Percentiles rank a stretch among this genome's conserved stretches.
Conservation (phyloP, 2,329 filamentous ascomycete species). For the Microdochium bolleyi region DNA sequence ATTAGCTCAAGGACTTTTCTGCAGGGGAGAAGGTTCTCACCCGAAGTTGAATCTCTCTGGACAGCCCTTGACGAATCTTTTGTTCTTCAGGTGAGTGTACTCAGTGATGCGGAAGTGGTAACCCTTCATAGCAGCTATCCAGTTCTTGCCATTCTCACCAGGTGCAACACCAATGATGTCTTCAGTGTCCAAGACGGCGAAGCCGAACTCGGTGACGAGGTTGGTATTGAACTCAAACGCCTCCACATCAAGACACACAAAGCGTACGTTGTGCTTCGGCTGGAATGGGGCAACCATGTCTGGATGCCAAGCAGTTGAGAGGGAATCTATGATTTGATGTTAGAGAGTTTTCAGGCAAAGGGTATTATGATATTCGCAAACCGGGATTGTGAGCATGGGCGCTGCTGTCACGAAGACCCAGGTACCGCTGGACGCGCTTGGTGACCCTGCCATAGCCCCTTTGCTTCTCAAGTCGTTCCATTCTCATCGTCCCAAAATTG, state of each 20-base stretch:
- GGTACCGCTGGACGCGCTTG: conserved; percentile 58
- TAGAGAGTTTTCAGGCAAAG: not conserved
- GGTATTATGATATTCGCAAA: conserved; percentile 3
- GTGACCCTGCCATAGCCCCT: conserved; percentile 46
- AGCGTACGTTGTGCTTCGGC: conserved; percentile 51
- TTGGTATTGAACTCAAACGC: conserved; percentile 61
- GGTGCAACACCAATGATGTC: conserved; percentile 46
- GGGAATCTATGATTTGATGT: conserved; percentile 1
- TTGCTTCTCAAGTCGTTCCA: conserved; percentile 39
- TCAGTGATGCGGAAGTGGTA: conserved; percentile 75
- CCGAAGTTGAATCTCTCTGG: conserved; percentile 72
- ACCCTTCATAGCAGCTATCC: conserved; percentile 58
- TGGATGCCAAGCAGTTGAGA: conserved; percentile 28
- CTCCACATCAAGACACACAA: conserved; percentile 78
- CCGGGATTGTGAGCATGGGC: conserved; percentile 1
- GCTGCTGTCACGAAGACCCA: conserved; percentile 48
- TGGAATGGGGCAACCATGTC: conserved; percentile 32
- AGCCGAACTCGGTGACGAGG: conserved; percentile 76
- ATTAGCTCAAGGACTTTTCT: not conserved
- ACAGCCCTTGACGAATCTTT: conserved; percentile 61
- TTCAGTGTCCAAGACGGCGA: conserved; percentile 70
- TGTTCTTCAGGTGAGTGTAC: conserved; percentile 57
- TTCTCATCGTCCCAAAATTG: conserved; percentile 32
- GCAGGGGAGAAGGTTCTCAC: conserved; percentile 27
- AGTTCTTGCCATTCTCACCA: conserved; percentile 53